Percentiles rank a stretch among this genome's conserved stretches.
Evolutionary conservation across 2,329 filamentous ascomycete genomes (phyloP).

Genomic region (Pseudocercospora vitis): DNA sequence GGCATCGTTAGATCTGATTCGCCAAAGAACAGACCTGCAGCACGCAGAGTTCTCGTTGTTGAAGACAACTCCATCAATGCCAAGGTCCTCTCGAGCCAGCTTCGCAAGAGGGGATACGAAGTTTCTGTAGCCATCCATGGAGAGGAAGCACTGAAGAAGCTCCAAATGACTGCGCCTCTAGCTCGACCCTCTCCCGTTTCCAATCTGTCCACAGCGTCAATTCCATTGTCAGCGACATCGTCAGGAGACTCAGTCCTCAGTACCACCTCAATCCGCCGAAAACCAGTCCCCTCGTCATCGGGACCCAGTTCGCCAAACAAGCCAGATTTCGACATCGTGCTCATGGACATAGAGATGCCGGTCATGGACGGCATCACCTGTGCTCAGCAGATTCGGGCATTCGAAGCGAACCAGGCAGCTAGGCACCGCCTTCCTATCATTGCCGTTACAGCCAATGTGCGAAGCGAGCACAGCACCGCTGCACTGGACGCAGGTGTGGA

Average conservation of each 20-base stretch:
- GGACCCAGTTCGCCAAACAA: background rate
- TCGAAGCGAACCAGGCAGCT: constrained; percentile 21
- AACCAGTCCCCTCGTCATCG: constrained; percentile 14
- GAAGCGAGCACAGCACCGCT: constrained; percentile 30
- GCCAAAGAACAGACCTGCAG: background rate
- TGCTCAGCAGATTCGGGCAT: constrained; percentile 29
- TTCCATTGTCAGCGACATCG: background rate
- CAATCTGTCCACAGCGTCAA: background rate
- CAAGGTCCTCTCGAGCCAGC: constrained; percentile 31
- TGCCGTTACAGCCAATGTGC: constrained; percentile 35
- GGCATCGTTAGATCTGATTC: constrained; percentile 1
- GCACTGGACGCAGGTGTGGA: constrained; percentile 33
- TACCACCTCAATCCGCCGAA: constrained; percentile 7
- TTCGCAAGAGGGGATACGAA: constrained; percentile 29
- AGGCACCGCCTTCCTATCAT: constrained; percentile 29
- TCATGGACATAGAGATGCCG: constrained; percentile 38
- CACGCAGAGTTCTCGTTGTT: constrained; percentile 21
- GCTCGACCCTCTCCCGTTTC: constrained; percentile 1
- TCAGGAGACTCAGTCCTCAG: constrained; percentile 4
- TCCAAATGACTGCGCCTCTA: constrained; percentile 17
- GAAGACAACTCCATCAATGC: constrained; percentile 37
- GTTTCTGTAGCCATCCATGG: constrained; percentile 31
- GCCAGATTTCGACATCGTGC: constrained; percentile 26
- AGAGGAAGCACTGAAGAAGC: constrained; percentile 30
- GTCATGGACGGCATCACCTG: constrained; percentile 35